Evolutionary conservation across 148 eudicot species (phyloP), one percentile per base, ranked within the genome.

Genomic region (Fallopia convolvulus): DNA sequence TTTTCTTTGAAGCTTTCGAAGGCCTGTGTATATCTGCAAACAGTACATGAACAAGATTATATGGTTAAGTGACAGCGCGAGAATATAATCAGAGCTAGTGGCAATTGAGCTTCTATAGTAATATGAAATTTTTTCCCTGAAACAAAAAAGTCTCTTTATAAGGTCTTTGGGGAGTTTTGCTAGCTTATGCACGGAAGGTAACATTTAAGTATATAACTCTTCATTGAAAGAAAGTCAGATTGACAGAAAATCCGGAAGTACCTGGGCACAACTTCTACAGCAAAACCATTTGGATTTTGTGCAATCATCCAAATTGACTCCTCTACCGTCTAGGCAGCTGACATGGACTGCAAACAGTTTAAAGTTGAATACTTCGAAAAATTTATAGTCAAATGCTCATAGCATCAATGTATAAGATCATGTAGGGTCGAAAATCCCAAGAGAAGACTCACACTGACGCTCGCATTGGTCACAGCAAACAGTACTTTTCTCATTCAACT

Each of bases 401-500:
- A 63, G 6, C 40, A 12, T 30, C 2, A 36, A 33, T 66, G 72
- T 66, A 14, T 30, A 66, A 36, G 14, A 66, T 33, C 2, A 21
- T 20, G 63, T 7, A 56, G 63, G 61, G 18, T 1, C 3, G 9
- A 44, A 42, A 44, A 46, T 46, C 55, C 12, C 2, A 70, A 48
- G 20, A 21, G 21, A 49, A 48, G 75, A 88, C 98, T 32, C 83
- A 96, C 99, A 96, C 86, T 79, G 84, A 72, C 79, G 87, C 83
- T 93, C 93, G 75, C 99, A 96, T 85, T 96, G 99, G 74, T 83
- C 72, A 76, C 99, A 96, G 65, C 77, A 75, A 39, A 87, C 81
- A 80, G 83, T 13, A 30, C 82, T 84, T 56, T 79, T 78, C 39
- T 87, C 86, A 20, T 52, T 61, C 39, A 71, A 58, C 18, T 75